phyloP scores from a whole-genome alignment of 106 monocot genomes.

The Apostasia ramifera region DNA sequence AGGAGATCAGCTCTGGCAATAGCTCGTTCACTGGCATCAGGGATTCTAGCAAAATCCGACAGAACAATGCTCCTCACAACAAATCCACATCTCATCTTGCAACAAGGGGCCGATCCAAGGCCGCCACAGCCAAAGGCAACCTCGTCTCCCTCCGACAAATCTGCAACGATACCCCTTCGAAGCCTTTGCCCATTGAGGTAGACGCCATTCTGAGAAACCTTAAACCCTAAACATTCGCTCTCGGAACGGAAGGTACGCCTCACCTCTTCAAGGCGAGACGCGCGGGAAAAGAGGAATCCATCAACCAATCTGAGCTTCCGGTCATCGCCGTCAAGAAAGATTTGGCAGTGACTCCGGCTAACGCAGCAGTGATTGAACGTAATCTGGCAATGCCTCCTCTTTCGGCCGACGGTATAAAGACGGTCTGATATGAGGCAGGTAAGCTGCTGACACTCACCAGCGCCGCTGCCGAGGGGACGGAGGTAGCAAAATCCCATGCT shows the following conservation, averaged over 20 bases:
- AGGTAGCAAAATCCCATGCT: constrained; percentile 21
- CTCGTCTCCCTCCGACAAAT: constrained; percentile 50
- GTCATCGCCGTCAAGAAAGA: constrained; percentile 39
- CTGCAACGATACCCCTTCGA: constrained; percentile 15
- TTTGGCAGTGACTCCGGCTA: constrained; percentile 56
- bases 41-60: constrained; percentile 1
- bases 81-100: constrained; percentile 30
- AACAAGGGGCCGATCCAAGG: background rate
- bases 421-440: constrained; percentile 39
- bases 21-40: background rate
- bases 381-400: constrained; percentile 26
- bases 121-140: constrained; percentile 29
- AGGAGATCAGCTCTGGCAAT: constrained; percentile 28
- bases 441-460: background rate
- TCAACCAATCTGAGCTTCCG: constrained; percentile 40
- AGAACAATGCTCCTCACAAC: constrained; percentile 46
- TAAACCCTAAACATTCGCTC: background rate
- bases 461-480: constrained; percentile 17
- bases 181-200: constrained; percentile 52
- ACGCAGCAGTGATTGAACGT: constrained; percentile 18
- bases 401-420: constrained; percentile 61
- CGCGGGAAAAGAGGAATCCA: constrained; percentile 23
- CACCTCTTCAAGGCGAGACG: constrained; percentile 17
- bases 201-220: constrained; percentile 42
- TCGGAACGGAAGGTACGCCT: constrained; percentile 4